Conservation (phyloP, 2,329 filamentous ascomycete genomes). For the Aspergillaceae sp. region DNA sequence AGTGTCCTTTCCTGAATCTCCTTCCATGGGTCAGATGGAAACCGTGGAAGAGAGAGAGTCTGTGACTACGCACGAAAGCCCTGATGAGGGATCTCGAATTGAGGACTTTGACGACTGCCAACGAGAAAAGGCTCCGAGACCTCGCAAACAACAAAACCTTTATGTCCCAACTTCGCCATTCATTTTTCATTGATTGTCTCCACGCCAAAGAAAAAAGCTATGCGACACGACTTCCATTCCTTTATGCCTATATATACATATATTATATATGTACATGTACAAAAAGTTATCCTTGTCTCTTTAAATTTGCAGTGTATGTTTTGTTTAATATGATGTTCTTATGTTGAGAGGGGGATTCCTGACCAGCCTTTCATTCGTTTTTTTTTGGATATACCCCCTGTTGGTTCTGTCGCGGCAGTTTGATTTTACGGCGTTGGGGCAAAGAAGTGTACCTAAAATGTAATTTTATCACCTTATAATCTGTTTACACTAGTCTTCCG, state of each 20-base stretch:
- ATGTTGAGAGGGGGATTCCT: no score
- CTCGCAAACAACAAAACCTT: constrained; percentile 8
- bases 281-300: no score
- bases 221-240: not conserved
- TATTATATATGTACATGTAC: no score
- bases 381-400: no score
- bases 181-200: constrained; percentile 5
- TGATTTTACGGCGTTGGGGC: no score
- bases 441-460: no score
- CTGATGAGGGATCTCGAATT: constrained; percentile 14
- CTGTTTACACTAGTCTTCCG: no score
- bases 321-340: no score
- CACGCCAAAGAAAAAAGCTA: not conserved
- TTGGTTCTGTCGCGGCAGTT: no score
- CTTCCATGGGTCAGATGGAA: constrained; percentile 5
- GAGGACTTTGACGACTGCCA: constrained; percentile 15
- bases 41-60: constrained; percentile 1
- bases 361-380: no score
- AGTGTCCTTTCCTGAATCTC: constrained; percentile 13
- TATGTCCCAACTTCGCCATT: constrained; percentile 10
- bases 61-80: not conserved
- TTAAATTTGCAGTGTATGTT: no score
- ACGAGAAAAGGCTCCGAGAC: constrained; percentile 11
- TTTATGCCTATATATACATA: not conserved
- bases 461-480: no score